Conservation (phyloP, 179 eudicot genomes). For the Patellifolia procumbens region DNA sequence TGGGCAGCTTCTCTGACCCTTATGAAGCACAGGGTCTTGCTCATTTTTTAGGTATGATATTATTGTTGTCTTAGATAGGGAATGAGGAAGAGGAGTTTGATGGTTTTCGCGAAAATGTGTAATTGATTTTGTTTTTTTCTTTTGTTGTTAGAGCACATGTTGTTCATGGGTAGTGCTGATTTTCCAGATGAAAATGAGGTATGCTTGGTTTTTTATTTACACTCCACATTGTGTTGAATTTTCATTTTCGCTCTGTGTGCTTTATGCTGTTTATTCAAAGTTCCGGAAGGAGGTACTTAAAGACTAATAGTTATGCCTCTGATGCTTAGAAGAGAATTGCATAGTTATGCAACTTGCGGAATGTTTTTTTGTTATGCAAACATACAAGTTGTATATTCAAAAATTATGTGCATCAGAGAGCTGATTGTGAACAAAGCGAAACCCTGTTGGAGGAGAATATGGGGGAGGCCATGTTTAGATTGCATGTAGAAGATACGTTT, state of each 20-base stretch:
- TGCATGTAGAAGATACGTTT: background rate
- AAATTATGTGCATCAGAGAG: too few relatives aligned
- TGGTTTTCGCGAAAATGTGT: background rate
- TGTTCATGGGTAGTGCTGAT: constrained; percentile 94
- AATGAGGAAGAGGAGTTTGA: background rate
- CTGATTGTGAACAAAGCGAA: too few relatives aligned
- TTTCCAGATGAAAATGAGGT: constrained; percentile 99
- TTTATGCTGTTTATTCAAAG: background rate
- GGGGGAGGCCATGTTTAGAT: background rate
- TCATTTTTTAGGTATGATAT: constrained; percentile 74
- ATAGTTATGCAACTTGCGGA: too few relatives aligned
- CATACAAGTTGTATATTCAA: too few relatives aligned
- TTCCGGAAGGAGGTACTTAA: background rate
- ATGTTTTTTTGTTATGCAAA: too few relatives aligned
- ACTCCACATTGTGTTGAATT: background rate
- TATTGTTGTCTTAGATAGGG: background rate
- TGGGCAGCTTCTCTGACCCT: constrained; percentile 95
- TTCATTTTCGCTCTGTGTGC: background rate
- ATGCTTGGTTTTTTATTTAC: constrained; percentile 15
- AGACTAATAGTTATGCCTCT: too few relatives aligned
- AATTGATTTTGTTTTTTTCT: background rate
- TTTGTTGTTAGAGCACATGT: constrained; percentile 76
- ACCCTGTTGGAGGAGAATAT: background rate
- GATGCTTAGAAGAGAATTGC: background rate
- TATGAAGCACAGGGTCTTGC: constrained; percentile 96